These are phyloP conservation scores for Harrya chromipes DNA, from an alignment of 768 basidiomycete genomes.

Conservation along the genomic window DNA sequence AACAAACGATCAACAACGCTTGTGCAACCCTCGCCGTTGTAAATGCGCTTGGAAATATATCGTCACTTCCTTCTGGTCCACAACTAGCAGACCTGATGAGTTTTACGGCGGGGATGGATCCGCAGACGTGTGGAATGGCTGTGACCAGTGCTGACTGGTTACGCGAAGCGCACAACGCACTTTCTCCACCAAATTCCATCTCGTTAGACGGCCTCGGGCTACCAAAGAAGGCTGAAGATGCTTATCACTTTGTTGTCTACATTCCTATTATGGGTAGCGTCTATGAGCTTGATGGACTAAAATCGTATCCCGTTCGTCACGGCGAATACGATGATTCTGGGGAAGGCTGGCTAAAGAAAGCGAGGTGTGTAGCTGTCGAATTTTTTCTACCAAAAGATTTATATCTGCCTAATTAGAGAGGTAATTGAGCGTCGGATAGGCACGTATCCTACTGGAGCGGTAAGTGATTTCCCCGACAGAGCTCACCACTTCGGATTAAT, in stretches of 20 bases:
- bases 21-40: slow-evolving; percentile 95
- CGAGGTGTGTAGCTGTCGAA: slow-evolving; percentile 47
- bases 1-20: slow-evolving; percentile 93
- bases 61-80: slow-evolving; percentile 55
- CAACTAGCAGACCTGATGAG: slow-evolving; percentile 70
- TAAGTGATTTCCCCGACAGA: slow-evolving; percentile 39
- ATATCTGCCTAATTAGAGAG: slow-evolving; percentile 45
- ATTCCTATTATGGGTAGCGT: slow-evolving; percentile 78
- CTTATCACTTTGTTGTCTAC: slow-evolving; percentile 97
- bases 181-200: slow-evolving; percentile 87
- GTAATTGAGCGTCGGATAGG: slow-evolving; percentile 86
- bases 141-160: slow-evolving; percentile 81
- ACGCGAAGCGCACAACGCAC: slow-evolving; percentile 84
- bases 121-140: slow-evolving; percentile 77
- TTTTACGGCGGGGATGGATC: slow-evolving; percentile 85
- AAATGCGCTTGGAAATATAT: slow-evolving; percentile 85
- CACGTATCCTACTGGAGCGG: slow-evolving; percentile 86
- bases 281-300: slow-evolving; percentile 94
- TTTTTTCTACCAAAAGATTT: slow-evolving; percentile 12
- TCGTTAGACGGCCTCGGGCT: slow-evolving; percentile 81
- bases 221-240: slow-evolving; percentile 69
- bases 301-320: slow-evolving; percentile 75
- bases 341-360: slow-evolving; percentile 82
- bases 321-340: slow-evolving; percentile 63
- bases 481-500: slow-evolving; percentile 5